These are phyloP conservation scores for Colletotrichum horii DNA, from an alignment of 2,329 filamentous ascomycete species.

Conservation along the genomic window DNA sequence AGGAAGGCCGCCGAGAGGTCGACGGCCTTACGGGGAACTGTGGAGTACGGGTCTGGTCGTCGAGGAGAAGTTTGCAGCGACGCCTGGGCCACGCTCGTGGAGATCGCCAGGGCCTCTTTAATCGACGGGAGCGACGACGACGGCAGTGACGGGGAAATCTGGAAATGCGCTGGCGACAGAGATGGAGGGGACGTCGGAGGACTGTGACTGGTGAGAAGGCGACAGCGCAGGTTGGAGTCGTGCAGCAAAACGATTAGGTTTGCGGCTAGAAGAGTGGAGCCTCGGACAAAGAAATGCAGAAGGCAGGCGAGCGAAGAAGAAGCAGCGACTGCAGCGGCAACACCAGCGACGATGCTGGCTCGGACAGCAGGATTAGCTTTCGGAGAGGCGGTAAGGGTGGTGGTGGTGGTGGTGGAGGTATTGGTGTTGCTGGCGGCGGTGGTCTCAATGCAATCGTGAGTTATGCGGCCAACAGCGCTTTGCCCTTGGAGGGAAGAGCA, in stretches of 20 bases:
- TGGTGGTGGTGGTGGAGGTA: neutral
- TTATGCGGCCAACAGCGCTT: slow-evolving; percentile 4
- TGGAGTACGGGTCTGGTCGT: slow-evolving; percentile 8
- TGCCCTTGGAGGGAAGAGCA: neutral
- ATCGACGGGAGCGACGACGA: neutral
- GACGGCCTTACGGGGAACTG: slow-evolving; percentile 46
- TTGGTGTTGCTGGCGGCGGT: neutral
- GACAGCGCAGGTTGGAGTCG: neutral
- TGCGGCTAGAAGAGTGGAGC: slow-evolving; percentile 13
- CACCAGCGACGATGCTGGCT: neutral
- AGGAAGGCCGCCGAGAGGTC: slow-evolving; percentile 49
- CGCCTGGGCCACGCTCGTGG: slow-evolving; percentile 9
- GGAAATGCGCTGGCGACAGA: neutral
- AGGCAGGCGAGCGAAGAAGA: neutral
- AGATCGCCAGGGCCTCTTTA: slow-evolving; percentile 20
- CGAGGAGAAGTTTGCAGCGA: slow-evolving; percentile 15
- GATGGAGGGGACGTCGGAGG: neutral
- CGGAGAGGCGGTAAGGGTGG: neutral
- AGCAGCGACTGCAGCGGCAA: neutral
- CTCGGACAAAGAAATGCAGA: slow-evolving; percentile 16
- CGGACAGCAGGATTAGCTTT: slow-evolving; percentile 11
- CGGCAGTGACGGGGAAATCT: neutral
- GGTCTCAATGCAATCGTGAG: slow-evolving; percentile 6
- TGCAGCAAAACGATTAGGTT: slow-evolving; percentile 13
- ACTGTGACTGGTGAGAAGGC: neutral